A percentile compares a stretch with the other conserved stretches of the same genome.
Conservation (phyloP, 768 basidiomycete genomes). For the Lepiota venenata region DNA sequence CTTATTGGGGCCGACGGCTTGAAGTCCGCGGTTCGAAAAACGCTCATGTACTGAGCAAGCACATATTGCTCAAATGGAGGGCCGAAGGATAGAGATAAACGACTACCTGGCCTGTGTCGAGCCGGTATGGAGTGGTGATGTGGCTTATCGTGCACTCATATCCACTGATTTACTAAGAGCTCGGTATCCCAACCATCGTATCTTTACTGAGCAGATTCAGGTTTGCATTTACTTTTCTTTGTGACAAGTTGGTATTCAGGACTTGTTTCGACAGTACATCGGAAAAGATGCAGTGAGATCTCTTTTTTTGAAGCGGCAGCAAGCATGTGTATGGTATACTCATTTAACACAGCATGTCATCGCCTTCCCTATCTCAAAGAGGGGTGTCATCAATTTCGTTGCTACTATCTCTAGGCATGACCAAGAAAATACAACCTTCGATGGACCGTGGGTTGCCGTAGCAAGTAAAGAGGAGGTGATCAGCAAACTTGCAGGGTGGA, state of each 20-base stretch:
- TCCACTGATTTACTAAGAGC: constrained; percentile 23
- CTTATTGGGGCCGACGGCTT: constrained; percentile 43
- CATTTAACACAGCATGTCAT: constrained; percentile 46
- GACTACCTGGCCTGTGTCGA: constrained; percentile 19
- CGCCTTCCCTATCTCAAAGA: constrained; percentile 57
- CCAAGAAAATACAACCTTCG: constrained; percentile 46
- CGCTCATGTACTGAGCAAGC: constrained; percentile 16
- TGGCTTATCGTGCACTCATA: constrained; percentile 37
- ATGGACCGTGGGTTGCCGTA: constrained; percentile 49
- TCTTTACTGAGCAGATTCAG: background rate
- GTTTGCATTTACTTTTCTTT: too few species aligned
- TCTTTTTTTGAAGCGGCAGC: background rate
- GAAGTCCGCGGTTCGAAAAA: constrained; percentile 27
- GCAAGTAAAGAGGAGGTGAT: constrained; percentile 44
- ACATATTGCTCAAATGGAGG: background rate
- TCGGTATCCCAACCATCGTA: constrained; percentile 18
- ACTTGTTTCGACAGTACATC: constrained; percentile 41
- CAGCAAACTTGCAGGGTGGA: constrained; percentile 47
- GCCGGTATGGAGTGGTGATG: constrained; percentile 34
- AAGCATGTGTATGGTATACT: background rate
- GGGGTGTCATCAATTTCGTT: constrained; percentile 59
- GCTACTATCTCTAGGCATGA: constrained; percentile 52
- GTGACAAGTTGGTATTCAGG: background rate
- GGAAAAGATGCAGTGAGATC: constrained; percentile 45
- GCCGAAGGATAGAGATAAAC: too few species aligned